Base-by-base conservation (phyloP, 805 yeast species). In the Kluyveromyces dobzhanskii region DNA sequence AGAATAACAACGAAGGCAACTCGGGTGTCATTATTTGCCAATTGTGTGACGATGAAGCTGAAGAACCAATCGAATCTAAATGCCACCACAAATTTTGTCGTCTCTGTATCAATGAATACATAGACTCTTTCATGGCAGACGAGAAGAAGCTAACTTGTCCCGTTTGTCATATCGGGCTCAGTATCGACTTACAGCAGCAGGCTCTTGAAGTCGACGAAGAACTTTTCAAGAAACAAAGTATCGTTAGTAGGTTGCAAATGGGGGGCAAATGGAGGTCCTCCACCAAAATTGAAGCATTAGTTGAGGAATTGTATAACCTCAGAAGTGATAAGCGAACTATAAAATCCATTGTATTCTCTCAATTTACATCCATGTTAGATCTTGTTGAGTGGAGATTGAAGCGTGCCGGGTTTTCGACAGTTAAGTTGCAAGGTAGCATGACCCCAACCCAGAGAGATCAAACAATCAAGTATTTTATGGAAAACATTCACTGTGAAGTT, bases 1-100 rank as follows among this genome's bases (percentile, higher is more conserved):
- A 59, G 17, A 48, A 60, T 49, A 47, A 61, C 44, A 59, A 51
- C n/a, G 43, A 47, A 18, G 44, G 66, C 1, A 27, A 27, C 13
- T 53, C 51, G 21, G 75, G 73, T 30, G 64, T 66, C 5, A 75
- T 87, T 9, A 80, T 92, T 30, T 92, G 99, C 56, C 94, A 85
- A 48, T 57, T 92, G 17, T 92, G 99, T 62, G 97, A 88, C 49
- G 99, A 92, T 55, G 97, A 88, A 61, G 97, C 97, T 0, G 97
- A 92, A 60, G 99, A 92, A 44, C 95, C 98, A 0, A 87, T 92
- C 34, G 88, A 84, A 59, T 82, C 95, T 2, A 85, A 82, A 56
- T 92, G 99, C 59, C 95, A 84, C 49, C 99, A 92, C 57, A 75
- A 75, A 45, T 92, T 92, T 56, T 92, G 99, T 57, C 74, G 99